Conservation (phyloP, 352 stramenopile genomes). For the Phytophthora podocarpi region DNA sequence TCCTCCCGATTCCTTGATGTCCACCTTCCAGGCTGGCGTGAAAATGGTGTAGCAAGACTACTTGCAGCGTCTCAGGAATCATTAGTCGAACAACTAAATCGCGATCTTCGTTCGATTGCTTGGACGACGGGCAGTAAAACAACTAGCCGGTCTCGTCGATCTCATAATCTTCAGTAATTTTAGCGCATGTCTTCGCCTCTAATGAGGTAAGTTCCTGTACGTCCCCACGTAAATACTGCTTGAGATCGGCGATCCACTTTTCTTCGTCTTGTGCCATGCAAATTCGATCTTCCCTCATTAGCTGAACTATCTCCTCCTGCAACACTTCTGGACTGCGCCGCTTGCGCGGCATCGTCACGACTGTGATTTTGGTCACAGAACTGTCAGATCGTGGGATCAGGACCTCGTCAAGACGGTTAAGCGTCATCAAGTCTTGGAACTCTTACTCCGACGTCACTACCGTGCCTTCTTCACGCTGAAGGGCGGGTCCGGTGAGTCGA, state of each 20-base stretch:
- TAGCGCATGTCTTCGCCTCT: not conserved
- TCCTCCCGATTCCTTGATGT: not conserved
- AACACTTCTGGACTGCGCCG: no score
- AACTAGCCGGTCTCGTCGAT: not conserved
- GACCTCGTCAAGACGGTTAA: not conserved
- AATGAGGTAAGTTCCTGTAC: not conserved
- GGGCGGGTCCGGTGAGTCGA: not conserved
- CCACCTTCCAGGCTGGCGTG: not conserved
- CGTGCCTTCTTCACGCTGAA: not conserved
- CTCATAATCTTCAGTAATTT: not conserved
- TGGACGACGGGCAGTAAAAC: not conserved
- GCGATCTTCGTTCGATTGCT: not conserved
- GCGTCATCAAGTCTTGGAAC: not conserved
- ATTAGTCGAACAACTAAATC: not conserved
- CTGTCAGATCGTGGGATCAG: no score
- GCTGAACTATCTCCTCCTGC: no score
- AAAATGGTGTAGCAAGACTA: not conserved
- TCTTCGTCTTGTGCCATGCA: not conserved
- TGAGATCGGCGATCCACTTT: not conserved
- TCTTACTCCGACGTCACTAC: slow-evolving; percentile 1
- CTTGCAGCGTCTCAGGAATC: not conserved
- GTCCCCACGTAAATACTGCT: not conserved
- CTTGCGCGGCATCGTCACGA: no score
- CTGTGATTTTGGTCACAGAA: no score
- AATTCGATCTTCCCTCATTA: not conserved